Conservation (phyloP, 202 grass and related monocot species). For the Panicum virgatum region DNA sequence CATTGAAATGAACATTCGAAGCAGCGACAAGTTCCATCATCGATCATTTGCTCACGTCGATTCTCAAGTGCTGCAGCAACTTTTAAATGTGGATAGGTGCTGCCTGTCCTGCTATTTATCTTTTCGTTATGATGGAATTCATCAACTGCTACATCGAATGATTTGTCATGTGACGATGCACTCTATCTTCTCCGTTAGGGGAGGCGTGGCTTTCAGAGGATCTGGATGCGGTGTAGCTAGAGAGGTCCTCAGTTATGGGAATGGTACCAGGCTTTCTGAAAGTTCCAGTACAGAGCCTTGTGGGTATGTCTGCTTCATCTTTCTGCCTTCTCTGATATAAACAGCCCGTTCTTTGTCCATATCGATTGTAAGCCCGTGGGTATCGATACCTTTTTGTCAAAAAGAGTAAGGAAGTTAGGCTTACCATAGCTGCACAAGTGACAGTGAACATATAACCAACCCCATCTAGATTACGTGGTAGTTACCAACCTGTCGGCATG, state of each 20-base stretch:
- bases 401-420: background rate
- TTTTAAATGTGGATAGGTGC: conserved; percentile 6
- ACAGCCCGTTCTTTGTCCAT: background rate
- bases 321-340: background rate
- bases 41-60: background rate
- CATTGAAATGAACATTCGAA: background rate
- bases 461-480: background rate
- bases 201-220: conserved; percentile 28
- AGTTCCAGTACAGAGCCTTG: conserved; percentile 14
- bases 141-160: conserved; percentile 14
- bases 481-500: background rate
- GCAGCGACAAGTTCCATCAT: conserved; percentile 17
- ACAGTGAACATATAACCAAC: background rate
- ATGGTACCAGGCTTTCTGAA: background rate
- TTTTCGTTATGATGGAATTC: conserved; percentile 7
- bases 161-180: conserved; percentile 36
- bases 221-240: conserved; percentile 36
- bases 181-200: conserved; percentile 34
- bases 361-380: background rate
- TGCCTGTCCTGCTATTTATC: background rate
- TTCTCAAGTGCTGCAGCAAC: background rate
- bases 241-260: conserved; percentile 34
- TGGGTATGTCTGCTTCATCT: background rate
- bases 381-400: background rate
- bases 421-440: background rate